Conservation (phyloP, 2,329 filamentous ascomycete species). For the Aspergillus melleus region DNA sequence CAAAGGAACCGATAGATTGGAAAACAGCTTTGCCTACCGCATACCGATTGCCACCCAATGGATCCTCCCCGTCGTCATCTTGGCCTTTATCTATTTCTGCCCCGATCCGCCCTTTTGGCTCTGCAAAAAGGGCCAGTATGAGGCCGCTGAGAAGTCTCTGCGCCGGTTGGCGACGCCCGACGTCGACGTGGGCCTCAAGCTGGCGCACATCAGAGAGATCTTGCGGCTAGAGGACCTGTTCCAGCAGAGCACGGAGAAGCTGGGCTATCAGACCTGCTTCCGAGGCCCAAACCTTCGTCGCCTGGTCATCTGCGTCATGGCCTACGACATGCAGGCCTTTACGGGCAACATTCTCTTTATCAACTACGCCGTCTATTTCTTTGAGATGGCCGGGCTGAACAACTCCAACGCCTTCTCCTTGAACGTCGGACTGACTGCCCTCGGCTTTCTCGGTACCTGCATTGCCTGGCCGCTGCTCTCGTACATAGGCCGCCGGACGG, state of each 20-base stretch:
- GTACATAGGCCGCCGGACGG: slow-evolving; percentile 29
- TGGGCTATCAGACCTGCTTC: slow-evolving; percentile 14
- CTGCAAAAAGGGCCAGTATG: slow-evolving; percentile 9
- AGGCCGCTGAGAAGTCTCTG: slow-evolving; percentile 2
- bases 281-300: slow-evolving; percentile 23
- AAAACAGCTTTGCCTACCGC: slow-evolving; percentile 15
- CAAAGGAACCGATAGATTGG: background rate
- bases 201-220: background rate
- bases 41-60: slow-evolving; percentile 20
- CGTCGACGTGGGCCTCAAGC: background rate
- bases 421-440: slow-evolving; percentile 40
- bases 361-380: slow-evolving; percentile 29
- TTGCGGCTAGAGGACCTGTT: background rate
- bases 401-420: slow-evolving; percentile 23
- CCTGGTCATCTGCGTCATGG: slow-evolving; percentile 18
- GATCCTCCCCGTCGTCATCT: slow-evolving; percentile 14
- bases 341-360: slow-evolving; percentile 23
- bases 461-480: slow-evolving; percentile 41
- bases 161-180: background rate
- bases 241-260: slow-evolving; percentile 7
- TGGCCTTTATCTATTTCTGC: slow-evolving; percentile 11
- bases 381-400: slow-evolving; percentile 30
- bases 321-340: slow-evolving; percentile 26
- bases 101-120: slow-evolving; percentile 20
- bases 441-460: slow-evolving; percentile 43